Evolutionary conservation across 371 early-diverging fungal genomes (phyloP), one percentile per base, ranked within the genome.

Genomic region (Haplosporangium sp.): DNA sequence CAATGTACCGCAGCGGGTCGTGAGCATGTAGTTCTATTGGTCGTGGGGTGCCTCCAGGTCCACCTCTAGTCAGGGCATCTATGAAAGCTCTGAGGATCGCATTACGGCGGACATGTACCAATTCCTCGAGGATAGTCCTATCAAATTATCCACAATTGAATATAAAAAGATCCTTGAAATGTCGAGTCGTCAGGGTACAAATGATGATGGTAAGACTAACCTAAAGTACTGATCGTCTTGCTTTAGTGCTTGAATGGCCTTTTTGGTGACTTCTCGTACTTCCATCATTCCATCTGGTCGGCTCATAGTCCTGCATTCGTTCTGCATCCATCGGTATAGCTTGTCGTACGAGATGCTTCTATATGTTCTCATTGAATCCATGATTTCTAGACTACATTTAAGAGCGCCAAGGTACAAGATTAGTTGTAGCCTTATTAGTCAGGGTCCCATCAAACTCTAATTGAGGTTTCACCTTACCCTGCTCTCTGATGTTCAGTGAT

Each of bases 21-120:
- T 94, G 94, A 0, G 97, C 96, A 76, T 96, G 95, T 4, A 96
- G 71, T 74, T 98, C 98, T 61, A 97, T 96, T 0, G 98, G 97
- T 39, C 96, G 84, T 15, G 96, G 94, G 11, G 90, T 87, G 2
- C 96, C 96, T 40, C 91, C 89, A 10, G 93, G 95, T 1, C 95
- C 96, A n/a, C 97, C 97, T 47, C 91, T 84, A 1, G 94, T 94
- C 44, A 97, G 84, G 1, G 96, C 96, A 42, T 89, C 90, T 37
- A 93, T 83, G 74, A 97, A 97, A 3, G 89, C 86, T 35, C 92
- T 85, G 5, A 88, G 88, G 34, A 97, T 86, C 3, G 94, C 89
- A 38, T 89, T 89, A 42, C 92, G 84, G 39, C 96, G 88, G 17
- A 90, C 92, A 7, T 90, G 85, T 2, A 91, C 90, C 7, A 96